A percentile compares a stretch with the other conserved stretches of the same genome.
These are phyloP conservation scores for Arabidopsis lyrata DNA, from an alignment of 441 rosid species.

Conservation along the genomic window DNA sequence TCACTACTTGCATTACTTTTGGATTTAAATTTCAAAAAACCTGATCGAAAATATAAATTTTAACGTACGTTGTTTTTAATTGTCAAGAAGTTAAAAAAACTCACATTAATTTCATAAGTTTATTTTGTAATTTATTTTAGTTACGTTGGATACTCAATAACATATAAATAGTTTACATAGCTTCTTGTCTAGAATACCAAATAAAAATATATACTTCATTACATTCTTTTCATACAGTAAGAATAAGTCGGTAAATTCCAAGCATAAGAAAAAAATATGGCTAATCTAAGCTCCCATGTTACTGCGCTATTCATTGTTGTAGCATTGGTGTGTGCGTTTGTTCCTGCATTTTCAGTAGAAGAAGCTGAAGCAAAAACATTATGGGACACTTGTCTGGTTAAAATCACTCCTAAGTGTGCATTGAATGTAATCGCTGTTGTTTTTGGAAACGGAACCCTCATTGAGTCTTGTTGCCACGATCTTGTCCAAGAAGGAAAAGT, in stretches of 20 bases:
- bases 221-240: not conserved
- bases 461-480: not conserved
- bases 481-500: conserved; percentile 4
- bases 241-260: not conserved
- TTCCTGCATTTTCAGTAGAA: not conserved
- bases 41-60: too few species aligned
- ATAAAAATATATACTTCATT: not conserved
- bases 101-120: too few species aligned
- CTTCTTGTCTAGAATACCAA: not conserved
- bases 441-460: not conserved
- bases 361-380: not conserved
- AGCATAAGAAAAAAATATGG: not conserved
- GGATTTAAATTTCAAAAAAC: too few species aligned
- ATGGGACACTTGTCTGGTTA: conserved; percentile 5
- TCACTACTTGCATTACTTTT: too few species aligned
- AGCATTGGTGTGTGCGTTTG: not conserved
- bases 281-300: not conserved
- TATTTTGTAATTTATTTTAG: too few species aligned
- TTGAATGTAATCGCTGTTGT: not conserved
- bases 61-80: not conserved
- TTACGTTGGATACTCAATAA: not conserved
- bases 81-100: not conserved
- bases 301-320: not conserved
- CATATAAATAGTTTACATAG: not conserved
- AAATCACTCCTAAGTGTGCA: not conserved